Conservation (phyloP, 2,329 filamentous ascomycete species). For the Gnomoniopsis smithogilvyi region DNA sequence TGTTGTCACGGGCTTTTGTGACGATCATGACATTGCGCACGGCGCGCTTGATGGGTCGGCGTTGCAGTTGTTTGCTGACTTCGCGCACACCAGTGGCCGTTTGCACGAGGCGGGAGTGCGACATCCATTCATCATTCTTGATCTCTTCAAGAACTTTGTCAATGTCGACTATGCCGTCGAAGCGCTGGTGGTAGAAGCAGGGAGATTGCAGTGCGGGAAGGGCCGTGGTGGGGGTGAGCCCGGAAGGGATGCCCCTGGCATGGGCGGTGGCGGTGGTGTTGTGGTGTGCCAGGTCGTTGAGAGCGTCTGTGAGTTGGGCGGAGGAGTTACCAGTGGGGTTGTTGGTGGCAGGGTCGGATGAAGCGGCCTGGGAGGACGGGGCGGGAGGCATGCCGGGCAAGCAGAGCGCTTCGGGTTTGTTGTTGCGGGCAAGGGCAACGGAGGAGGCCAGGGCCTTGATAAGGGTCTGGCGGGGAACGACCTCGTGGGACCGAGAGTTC, state of each 20-base stretch:
- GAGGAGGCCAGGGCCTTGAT: slow-evolving; percentile 74
- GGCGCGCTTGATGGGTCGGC: slow-evolving; percentile 85
- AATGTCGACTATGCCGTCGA: slow-evolving; percentile 93
- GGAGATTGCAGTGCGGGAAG: slow-evolving; percentile 79
- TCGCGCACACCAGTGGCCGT: slow-evolving; percentile 94
- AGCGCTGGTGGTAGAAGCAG: slow-evolving; percentile 96
- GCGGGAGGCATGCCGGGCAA: slow-evolving; percentile 52
- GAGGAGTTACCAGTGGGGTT: slow-evolving; percentile 42
- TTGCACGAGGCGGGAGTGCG: slow-evolving; percentile 89
- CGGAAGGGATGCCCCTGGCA: background rate
- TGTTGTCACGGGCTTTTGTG: slow-evolving; percentile 94
- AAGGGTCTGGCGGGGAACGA: slow-evolving; percentile 74
- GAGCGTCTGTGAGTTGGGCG: slow-evolving; percentile 61
- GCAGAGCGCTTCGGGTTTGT: slow-evolving; percentile 61
- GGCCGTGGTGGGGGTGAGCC: slow-evolving; percentile 41
- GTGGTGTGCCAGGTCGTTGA: slow-evolving; percentile 49
- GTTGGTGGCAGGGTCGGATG: slow-evolving; percentile 5
- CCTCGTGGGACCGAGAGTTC: slow-evolving; percentile 58
- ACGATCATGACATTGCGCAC: slow-evolving; percentile 97
- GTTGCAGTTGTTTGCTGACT: slow-evolving; percentile 91
- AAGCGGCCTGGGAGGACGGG: slow-evolving; percentile 25
- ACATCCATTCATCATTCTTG: slow-evolving; percentile 81
- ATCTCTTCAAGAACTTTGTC: slow-evolving; percentile 95
- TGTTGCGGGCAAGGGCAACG: slow-evolving; percentile 46
- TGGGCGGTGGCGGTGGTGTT: slow-evolving; percentile 18